These are phyloP conservation scores for Diophrys appendiculata DNA, from an alignment of 73 alveolate species.

Conservation along the genomic window DNA sequence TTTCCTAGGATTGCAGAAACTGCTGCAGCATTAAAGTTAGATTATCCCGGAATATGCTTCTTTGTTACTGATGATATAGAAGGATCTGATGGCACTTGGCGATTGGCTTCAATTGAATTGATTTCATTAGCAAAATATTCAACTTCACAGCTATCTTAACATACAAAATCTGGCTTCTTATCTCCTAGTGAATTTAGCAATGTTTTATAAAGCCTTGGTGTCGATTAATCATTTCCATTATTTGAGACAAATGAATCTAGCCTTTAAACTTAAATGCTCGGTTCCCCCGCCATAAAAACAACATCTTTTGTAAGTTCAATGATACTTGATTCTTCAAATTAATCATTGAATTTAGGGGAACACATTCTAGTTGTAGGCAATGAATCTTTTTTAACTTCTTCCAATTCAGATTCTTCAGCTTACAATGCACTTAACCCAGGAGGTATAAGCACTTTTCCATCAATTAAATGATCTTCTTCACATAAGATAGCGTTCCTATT, in stretches of 20 bases:
- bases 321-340: neutral
- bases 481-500: no score
- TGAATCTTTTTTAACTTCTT: neutral
- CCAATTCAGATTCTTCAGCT: neutral
- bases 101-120: no score
- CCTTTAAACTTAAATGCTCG: neutral
- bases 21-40: neutral
- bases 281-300: neutral
- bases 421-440: no score
- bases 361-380: neutral
- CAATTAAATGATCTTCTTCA: no score
- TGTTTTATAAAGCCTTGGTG: neutral
- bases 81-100: neutral
- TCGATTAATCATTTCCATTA: neutral
- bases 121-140: neutral
- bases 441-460: no score
- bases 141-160: neutral
- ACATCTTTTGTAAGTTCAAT: no score
- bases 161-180: neutral
- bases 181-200: neutral
- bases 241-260: neutral
- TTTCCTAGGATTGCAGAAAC: neutral
- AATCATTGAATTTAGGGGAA: neutral
- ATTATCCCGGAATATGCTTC: neutral
- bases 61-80: neutral